Base-by-base conservation (phyloP, 768 basidiomycete genomes). In the Tricholoma sp. region DNA sequence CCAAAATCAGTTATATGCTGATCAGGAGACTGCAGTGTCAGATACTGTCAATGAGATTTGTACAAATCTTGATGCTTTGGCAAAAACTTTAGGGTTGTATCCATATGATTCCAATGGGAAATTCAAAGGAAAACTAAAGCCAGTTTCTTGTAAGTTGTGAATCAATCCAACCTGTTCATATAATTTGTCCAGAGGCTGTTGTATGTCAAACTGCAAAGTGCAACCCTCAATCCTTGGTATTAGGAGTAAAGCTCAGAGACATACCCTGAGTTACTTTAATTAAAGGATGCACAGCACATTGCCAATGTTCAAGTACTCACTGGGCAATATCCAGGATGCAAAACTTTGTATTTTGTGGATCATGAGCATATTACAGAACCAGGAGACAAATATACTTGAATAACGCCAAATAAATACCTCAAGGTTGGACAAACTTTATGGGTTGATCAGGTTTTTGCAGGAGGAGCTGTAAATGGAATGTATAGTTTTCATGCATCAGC, bases 401-500 rank as follows among this genome's bases (percentile, higher is more conserved):
- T 19, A 12, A 41, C 50, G 55, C 61, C 46, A 59, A 50, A 18
- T 62, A 59, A 50, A 18, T 62, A 39, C 45, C 37, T 63, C 11
- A 60, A 63, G 55, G 41, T 63, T 49, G 56, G 62, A 11, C 45
- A 43, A 50, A 27, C 18, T 27, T 11, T 60, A 12, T 63, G 62
- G 60, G 58, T 61, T 43, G 63, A 61, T 61, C 52, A 52, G 24
- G 49, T 50, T 18, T 61, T 61, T 45, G 54, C 61, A 41, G 46
- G 35, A 16, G 55, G 54, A 35, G 59, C 62, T 8, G 22, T 62
- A 6, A 62, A 58, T 64, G 58, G 45, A 21, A 58, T 56, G n/a
- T 64, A 62, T 49, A 59, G 52, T 53, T 62, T 64, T 34, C 63
- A 62, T 62, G 61, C 61, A 55, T 64, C 61, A 32, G 52, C 59